These are phyloP conservation scores for Kluyveromyces lactis DNA, from an alignment of 805 yeast species.

Conservation along the genomic window DNA sequence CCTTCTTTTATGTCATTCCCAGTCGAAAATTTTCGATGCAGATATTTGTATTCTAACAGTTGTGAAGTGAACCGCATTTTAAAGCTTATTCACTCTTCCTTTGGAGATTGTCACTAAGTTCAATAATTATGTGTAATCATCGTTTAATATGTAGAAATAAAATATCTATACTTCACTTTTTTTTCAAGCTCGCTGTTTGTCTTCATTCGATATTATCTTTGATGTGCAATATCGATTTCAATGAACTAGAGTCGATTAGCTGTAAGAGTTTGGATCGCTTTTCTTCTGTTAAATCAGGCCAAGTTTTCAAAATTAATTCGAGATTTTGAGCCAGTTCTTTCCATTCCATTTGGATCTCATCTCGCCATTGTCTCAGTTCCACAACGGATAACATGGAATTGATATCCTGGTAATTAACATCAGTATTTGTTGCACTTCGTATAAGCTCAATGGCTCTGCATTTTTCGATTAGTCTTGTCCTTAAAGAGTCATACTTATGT, in stretches of 20 bases:
- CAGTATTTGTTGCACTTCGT: slow-evolving; percentile 1
- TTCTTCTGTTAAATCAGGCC: not conserved
- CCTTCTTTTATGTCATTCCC: slow-evolving; percentile 1
- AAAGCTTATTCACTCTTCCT: too few relatives aligned
- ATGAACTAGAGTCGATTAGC: too few relatives aligned
- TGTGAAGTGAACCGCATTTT: too few relatives aligned
- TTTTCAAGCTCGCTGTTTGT: too few relatives aligned
- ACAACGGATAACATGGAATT: slow-evolving; percentile 49
- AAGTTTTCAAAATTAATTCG: not conserved
- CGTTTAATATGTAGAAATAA: not conserved
- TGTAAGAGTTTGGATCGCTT: too few relatives aligned
- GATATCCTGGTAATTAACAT: not conserved
- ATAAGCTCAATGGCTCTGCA: slow-evolving; percentile 12
- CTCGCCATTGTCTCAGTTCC: slow-evolving; percentile 31
- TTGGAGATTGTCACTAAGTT: not conserved
- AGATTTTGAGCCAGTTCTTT: not conserved
- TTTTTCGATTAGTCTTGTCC: slow-evolving; percentile 13
- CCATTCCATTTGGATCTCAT: not conserved
- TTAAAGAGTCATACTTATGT: slow-evolving; percentile 20
- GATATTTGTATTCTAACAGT: not conserved
- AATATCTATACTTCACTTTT: not conserved
- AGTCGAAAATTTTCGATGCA: too few relatives aligned
- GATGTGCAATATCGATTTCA: too few relatives aligned
- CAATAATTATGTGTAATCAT: not conserved
- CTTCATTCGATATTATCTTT: too few relatives aligned